A percentile compares a stretch with the other conserved stretches of the same genome.
Evolutionary conservation across 495 filamentous ascomycete species (phyloP).

Genomic region (Penicillium nucicola): DNA sequence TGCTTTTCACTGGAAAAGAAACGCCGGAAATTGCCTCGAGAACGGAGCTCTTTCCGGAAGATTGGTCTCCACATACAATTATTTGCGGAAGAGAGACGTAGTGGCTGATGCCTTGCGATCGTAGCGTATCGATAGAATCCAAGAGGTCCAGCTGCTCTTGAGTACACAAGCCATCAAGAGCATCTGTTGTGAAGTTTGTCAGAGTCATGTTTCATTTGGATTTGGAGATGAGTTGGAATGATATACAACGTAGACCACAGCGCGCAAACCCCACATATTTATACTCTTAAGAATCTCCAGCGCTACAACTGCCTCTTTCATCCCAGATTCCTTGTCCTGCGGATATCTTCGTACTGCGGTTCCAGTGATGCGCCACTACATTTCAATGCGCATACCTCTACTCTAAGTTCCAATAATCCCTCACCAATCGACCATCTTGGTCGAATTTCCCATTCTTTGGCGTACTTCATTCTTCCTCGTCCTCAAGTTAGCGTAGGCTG

Average conservation of each 20-base stretch:
- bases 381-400: background rate
- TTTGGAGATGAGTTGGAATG: background rate
- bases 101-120: conserved; percentile 53
- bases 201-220: background rate
- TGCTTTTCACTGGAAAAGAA: conserved; percentile 52
- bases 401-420: background rate
- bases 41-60: conserved; percentile 62
- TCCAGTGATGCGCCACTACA: conserved; percentile 5
- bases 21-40: conserved; percentile 65
- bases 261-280: background rate
- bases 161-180: conserved; percentile 16
- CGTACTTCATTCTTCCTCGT: background rate
- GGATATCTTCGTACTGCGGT: background rate
- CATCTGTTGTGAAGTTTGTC: conserved; percentile 7
- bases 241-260: background rate
- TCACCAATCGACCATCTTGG: background rate
- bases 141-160: conserved; percentile 49
- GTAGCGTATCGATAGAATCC: conserved; percentile 55
- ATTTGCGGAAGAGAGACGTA: conserved; percentile 56
- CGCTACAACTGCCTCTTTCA: background rate
- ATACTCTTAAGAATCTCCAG: background rate
- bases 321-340: background rate
- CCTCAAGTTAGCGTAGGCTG: too few relatives aligned
- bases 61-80: conserved; percentile 65
- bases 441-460: conserved; percentile 2